Conservation (phyloP, 2,329 filamentous ascomycete species). For the Beauveria bassiana region DNA sequence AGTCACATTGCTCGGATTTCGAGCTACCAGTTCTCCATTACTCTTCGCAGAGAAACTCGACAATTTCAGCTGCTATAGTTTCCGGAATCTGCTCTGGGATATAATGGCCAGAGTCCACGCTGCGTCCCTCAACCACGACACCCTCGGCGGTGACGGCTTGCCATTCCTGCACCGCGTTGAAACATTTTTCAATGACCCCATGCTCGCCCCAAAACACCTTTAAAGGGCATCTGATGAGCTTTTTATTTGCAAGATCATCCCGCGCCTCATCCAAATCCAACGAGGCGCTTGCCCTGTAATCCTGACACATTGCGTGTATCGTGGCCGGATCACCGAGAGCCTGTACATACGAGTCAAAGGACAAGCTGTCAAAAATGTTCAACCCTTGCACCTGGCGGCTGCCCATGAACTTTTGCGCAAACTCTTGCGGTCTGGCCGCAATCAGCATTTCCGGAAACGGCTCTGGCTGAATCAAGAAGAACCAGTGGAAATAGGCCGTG, state of each 20-base stretch:
- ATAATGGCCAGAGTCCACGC: conserved; percentile 40
- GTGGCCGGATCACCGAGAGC: conserved; percentile 32
- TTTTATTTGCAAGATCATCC: conserved; percentile 34
- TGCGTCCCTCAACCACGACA: conserved; percentile 30
- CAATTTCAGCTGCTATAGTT: conserved; percentile 33
- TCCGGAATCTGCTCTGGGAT: conserved; percentile 44
- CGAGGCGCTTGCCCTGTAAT: conserved; percentile 46
- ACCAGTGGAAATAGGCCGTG: conserved; percentile 50
- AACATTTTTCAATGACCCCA: conserved; percentile 41
- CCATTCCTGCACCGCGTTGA: conserved; percentile 45
- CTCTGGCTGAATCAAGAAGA: conserved; percentile 44
- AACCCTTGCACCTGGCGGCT: conserved; percentile 23
- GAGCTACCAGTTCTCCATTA: conserved; percentile 20
- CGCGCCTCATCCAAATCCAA: conserved; percentile 44
- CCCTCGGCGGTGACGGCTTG: conserved; percentile 31
- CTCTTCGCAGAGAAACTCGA: conserved; percentile 26
- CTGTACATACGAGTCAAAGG: conserved; percentile 33
- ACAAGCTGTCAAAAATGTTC: conserved; percentile 25
- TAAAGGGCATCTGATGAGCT: conserved; percentile 37
- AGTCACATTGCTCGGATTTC: too few relatives aligned
- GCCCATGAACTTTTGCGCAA: conserved; percentile 34
- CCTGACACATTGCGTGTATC: conserved; percentile 45
- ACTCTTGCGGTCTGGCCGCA: conserved; percentile 26
- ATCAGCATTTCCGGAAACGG: conserved; percentile 45
- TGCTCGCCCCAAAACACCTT: conserved; percentile 42